Conservation (phyloP, 2,329 filamentous ascomycete genomes). For the Orbilia javanica region DNA sequence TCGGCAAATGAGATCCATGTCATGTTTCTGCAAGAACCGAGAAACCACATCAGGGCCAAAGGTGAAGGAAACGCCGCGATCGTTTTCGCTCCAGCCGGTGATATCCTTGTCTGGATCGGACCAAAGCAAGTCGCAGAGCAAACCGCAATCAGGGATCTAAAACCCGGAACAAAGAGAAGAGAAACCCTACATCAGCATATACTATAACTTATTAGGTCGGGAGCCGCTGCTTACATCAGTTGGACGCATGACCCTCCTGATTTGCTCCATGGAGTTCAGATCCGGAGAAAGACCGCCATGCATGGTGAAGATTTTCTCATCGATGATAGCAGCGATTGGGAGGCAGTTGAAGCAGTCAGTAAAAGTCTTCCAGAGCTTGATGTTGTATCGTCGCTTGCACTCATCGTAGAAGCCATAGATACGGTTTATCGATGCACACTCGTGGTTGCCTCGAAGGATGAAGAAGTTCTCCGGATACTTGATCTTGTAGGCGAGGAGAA, state of each 20-base stretch:
- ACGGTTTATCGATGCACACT: slow-evolving; percentile 98
- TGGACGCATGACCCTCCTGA: slow-evolving; percentile 96
- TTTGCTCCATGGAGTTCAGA: slow-evolving; percentile 99
- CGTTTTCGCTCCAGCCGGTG: slow-evolving; percentile 98
- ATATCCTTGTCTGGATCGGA: slow-evolving; percentile 99
- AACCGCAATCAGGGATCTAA: slow-evolving; percentile 96
- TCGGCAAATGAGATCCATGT: slow-evolving; percentile 99
- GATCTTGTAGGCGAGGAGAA: slow-evolving; percentile 98
- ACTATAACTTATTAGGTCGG: slow-evolving; percentile 56
- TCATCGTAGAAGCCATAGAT: slow-evolving; percentile 99
- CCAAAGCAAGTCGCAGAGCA: slow-evolving; percentile 97
- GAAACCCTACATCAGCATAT: slow-evolving; percentile 60
- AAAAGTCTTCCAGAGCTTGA: slow-evolving; percentile 99
- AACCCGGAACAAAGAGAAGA: slow-evolving; percentile 55
- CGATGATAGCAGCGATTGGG: slow-evolving; percentile 97
- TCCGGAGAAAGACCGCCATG: slow-evolving; percentile 97
- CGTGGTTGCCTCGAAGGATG: slow-evolving; percentile 97
- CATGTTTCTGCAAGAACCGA: slow-evolving; percentile 97
- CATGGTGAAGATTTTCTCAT: slow-evolving; percentile 99
- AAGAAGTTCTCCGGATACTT: slow-evolving; percentile 99
- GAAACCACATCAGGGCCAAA: slow-evolving; percentile 98
- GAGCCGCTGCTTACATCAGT: slow-evolving; percentile 82
- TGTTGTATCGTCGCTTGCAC: slow-evolving; percentile 98
- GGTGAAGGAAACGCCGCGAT: slow-evolving; percentile 97
- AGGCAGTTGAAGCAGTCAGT: slow-evolving; percentile 99